Conservation (phyloP, 495 filamentous ascomycete species). For the Patellaria atrata region DNA sequence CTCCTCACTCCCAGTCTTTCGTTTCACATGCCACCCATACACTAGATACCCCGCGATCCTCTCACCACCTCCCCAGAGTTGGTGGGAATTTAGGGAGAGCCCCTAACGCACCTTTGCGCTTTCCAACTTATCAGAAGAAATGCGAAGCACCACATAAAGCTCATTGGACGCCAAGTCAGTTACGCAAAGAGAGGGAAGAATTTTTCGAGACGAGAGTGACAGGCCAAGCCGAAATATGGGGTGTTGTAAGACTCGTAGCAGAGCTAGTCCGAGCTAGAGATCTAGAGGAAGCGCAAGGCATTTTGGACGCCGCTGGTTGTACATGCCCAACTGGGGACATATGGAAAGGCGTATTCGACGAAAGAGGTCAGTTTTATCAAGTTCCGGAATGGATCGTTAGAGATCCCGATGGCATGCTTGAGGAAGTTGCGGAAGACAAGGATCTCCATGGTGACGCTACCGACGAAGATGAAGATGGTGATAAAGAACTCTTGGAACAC, state of each 20-base stretch:
- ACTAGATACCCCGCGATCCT: no score
- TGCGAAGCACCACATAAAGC: no score
- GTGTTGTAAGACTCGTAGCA: conserved; percentile 48
- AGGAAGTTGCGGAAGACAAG: conserved; percentile 23
- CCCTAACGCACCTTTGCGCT: conserved; percentile 10
- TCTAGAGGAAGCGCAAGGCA: conserved; percentile 59
- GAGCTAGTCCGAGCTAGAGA: conserved; percentile 47
- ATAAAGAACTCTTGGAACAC: conserved; percentile 5
- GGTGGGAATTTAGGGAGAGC: no score
- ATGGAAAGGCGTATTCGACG: conserved; percentile 62
- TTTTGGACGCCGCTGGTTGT: conserved; percentile 62
- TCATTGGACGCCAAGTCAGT: conserved; percentile 35
- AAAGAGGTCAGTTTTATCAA: conserved; percentile 58
- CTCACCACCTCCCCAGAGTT: no score
- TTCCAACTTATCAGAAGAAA: conserved; percentile 4
- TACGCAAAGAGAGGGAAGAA: conserved; percentile 27
- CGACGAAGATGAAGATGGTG: conserved; percentile 22
- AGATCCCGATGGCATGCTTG: conserved; percentile 56
- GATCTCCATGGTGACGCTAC: conserved; percentile 28
- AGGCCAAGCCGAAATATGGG: conserved; percentile 65
- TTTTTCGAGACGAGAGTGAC: conserved; percentile 59
- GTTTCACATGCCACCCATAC: no score
- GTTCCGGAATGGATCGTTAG: conserved; percentile 62
- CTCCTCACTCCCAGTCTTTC: no score
- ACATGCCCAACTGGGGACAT: conserved; percentile 56